A percentile compares a stretch with the other conserved stretches of the same genome.
Conservation (phyloP, 2,329 filamentous ascomycete genomes). For the Colletotrichum neosansevieriae region DNA sequence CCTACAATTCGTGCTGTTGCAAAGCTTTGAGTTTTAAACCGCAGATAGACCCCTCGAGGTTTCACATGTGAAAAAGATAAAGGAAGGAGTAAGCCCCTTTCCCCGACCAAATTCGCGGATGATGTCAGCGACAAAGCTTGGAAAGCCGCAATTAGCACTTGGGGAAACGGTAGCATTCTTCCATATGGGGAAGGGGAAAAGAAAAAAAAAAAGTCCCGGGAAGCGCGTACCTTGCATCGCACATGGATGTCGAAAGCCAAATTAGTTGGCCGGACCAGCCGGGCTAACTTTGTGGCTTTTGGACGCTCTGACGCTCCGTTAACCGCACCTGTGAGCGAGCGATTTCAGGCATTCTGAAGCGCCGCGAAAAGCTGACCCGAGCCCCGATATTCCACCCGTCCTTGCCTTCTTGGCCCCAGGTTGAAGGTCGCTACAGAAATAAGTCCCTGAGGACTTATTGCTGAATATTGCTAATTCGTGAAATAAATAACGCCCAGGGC, state of each 20-base stretch:
- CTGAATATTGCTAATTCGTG: conserved; percentile 10
- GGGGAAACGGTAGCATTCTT: conserved; percentile 24
- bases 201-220: conserved; percentile 23
- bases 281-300: background rate
- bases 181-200: no score
- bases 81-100: conserved; percentile 31
- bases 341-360: conserved; percentile 34
- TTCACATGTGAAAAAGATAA: conserved; percentile 40
- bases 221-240: conserved; percentile 38
- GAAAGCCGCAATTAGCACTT: conserved; percentile 16
- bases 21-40: conserved; percentile 19
- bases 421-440: background rate
- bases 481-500: background rate
- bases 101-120: conserved; percentile 26
- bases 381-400: conserved; percentile 30
- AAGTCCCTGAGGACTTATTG: conserved; percentile 13
- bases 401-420: conserved; percentile 29
- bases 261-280: conserved; percentile 19
- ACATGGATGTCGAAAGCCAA: conserved; percentile 21
- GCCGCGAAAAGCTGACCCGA: conserved; percentile 34
- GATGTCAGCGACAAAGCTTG: conserved; percentile 37
- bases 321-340: conserved; percentile 32
- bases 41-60: conserved; percentile 27
- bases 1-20: conserved; percentile 16
- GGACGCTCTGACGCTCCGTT: conserved; percentile 19